Conservation (phyloP, 306 rosid species). For the Luffa acutangula region DNA sequence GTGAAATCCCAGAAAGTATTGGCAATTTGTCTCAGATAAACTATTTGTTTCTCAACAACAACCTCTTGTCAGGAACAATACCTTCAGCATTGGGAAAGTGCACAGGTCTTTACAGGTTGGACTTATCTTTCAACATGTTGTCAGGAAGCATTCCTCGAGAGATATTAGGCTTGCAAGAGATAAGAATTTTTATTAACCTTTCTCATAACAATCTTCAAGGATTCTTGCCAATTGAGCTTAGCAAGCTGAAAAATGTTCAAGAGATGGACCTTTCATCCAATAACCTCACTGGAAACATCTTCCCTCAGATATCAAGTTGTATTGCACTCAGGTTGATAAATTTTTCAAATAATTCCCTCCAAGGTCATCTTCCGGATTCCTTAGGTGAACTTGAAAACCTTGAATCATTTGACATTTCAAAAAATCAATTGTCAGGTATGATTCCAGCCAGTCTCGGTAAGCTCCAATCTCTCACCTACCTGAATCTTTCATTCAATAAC, state of each 20-base stretch:
- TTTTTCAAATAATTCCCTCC: slow-evolving; percentile 43
- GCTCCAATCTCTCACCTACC: slow-evolving; percentile 28
- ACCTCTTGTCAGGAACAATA: slow-evolving; percentile 44
- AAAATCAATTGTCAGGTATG: slow-evolving; percentile 37
- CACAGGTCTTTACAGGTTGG: slow-evolving; percentile 42
- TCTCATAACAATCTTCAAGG: slow-evolving; percentile 60
- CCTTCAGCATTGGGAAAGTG: slow-evolving; percentile 44
- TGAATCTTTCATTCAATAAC: slow-evolving; percentile 50
- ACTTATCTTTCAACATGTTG: slow-evolving; percentile 50
- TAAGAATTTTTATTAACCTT: slow-evolving; percentile 58
- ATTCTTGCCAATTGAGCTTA: slow-evolving; percentile 47
- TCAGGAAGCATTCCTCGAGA: slow-evolving; percentile 42
- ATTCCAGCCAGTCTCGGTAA: slow-evolving; percentile 40
- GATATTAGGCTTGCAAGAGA: slow-evolving; percentile 37
- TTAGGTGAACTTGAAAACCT: slow-evolving; percentile 47
- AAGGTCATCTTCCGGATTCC: slow-evolving; percentile 41
- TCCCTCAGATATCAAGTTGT: slow-evolving; percentile 56
- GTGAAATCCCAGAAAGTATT: slow-evolving; percentile 38
- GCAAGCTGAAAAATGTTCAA: slow-evolving; percentile 51
- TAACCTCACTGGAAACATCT: slow-evolving; percentile 36
- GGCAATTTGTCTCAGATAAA: slow-evolving; percentile 30
- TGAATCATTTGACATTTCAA: slow-evolving; percentile 41
- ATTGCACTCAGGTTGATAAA: slow-evolving; percentile 39
- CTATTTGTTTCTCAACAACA: slow-evolving; percentile 56
- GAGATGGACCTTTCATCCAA: slow-evolving; percentile 66